phyloP scores from a whole-genome alignment of 495 filamentous ascomycete species.

The Penicillium robsamsonii region DNA sequence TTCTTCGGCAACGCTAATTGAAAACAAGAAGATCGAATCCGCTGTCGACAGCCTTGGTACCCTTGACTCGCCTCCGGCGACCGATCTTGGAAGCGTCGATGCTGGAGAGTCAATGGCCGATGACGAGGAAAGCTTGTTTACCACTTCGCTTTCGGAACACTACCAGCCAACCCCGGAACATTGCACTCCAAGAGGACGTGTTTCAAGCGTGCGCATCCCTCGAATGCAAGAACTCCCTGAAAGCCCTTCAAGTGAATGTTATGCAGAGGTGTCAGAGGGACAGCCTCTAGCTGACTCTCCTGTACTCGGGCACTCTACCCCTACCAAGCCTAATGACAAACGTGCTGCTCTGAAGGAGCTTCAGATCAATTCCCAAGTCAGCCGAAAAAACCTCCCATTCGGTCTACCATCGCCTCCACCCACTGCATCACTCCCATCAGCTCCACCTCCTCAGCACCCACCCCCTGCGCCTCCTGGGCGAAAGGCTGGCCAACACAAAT shows the following conservation, averaged over 20 bases:
- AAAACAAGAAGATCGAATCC: conserved; percentile 6
- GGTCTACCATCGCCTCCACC: conserved; percentile 36
- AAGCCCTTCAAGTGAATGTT: conserved; percentile 5
- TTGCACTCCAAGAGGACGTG: conserved; percentile 14
- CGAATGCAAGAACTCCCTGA: conserved; percentile 20
- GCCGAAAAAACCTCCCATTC: conserved; percentile 27
- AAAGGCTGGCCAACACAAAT: conserved; percentile 17
- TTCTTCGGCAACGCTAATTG: conserved; percentile 16
- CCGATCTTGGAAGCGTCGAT: conserved; percentile 10
- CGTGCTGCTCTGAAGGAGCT: conserved; percentile 13
- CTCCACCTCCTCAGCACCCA: conserved; percentile 25
- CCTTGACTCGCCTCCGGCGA: conserved; percentile 11
- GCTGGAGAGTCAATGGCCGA: conserved; percentile 11
- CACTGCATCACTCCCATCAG: conserved; percentile 27
- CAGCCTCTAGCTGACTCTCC: conserved; percentile 27
- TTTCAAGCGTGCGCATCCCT: conserved; percentile 20
- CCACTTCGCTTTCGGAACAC: conserved; percentile 14
- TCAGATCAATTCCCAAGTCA: conserved; percentile 19
- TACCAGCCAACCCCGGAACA: conserved; percentile 20
- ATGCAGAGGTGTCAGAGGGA: neutral
- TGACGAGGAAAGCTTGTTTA: conserved; percentile 14
- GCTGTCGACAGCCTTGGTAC: conserved; percentile 8
- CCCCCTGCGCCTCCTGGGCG: conserved; percentile 14
- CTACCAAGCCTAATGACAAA: conserved; percentile 13
- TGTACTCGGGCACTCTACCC: conserved; percentile 18